These are phyloP conservation scores for Saussurea involucrata DNA, from an alignment of 129 eudicot species.

Conservation along the genomic window DNA sequence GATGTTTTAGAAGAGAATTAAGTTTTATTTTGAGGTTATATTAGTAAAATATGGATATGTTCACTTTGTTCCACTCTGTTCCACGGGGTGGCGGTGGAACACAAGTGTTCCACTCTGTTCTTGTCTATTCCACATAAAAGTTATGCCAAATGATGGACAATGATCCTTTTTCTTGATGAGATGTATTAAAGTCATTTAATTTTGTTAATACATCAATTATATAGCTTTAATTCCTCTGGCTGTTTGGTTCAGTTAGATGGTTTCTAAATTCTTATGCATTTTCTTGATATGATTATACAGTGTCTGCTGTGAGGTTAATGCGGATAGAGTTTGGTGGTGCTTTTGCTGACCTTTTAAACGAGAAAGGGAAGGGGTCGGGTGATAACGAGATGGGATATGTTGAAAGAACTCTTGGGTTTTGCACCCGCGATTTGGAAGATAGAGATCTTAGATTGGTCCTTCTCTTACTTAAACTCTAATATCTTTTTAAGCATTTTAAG, in stretches of 20 bases:
- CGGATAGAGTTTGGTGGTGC: slow-evolving; percentile 97
- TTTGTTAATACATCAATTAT: too few relatives aligned
- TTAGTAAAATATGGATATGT: too few relatives aligned
- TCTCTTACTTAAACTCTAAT: slow-evolving; percentile 21
- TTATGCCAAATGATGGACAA: too few relatives aligned
- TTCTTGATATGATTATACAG: slow-evolving; percentile 31
- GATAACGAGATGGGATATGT: slow-evolving; percentile 93
- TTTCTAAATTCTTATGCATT: slow-evolving; percentile 6
- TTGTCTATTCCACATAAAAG: too few relatives aligned
- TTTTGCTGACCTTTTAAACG: slow-evolving; percentile 89
- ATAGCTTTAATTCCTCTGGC: too few relatives aligned
- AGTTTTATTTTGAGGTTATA: too few relatives aligned
- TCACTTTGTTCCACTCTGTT: too few relatives aligned
- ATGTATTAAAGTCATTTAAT: too few relatives aligned
- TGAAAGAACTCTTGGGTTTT: slow-evolving; percentile 91
- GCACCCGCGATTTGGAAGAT: slow-evolving; percentile 80
- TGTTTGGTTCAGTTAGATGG: background rate
- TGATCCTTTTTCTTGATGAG: too few relatives aligned
- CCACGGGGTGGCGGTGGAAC: too few relatives aligned
- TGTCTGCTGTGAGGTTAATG: slow-evolving; percentile 94
- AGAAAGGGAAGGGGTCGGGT: slow-evolving; percentile 90
- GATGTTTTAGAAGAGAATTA: too few relatives aligned
- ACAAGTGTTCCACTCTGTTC: too few relatives aligned
- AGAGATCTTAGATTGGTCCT: slow-evolving; percentile 83
- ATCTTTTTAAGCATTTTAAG: slow-evolving; percentile 1